phyloP scores from a whole-genome alignment of 2,329 filamentous ascomycete genomes.

The Scedosporium minutisporum region DNA sequence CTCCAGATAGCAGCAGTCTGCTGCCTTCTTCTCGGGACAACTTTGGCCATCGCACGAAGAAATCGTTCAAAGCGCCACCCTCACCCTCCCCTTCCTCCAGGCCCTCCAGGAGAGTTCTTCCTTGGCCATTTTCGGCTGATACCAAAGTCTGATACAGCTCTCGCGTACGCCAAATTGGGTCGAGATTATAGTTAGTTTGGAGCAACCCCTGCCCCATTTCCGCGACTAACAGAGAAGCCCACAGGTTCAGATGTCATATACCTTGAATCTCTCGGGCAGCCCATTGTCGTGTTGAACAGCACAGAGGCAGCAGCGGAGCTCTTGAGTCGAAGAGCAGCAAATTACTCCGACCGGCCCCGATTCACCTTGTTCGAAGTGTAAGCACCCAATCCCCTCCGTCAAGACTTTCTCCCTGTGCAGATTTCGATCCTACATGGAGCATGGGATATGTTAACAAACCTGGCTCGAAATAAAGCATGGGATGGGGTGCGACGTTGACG shows the following conservation, averaged over 20 bases:
- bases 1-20: background rate
- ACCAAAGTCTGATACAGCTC: conserved; percentile 17
- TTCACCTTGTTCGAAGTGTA: conserved; percentile 29
- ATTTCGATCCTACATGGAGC: background rate
- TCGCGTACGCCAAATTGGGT: conserved; percentile 17
- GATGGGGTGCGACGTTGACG: conserved; percentile 36
- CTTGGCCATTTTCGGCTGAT: conserved; percentile 18
- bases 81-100: conserved; percentile 12
- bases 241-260: conserved; percentile 22
- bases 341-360: conserved; percentile 32
- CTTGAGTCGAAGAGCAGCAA: conserved; percentile 31
- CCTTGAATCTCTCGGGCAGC: conserved; percentile 21
- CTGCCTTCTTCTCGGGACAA: background rate
- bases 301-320: conserved; percentile 27
- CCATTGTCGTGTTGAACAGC: conserved; percentile 20
- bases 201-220: background rate
- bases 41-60: background rate
- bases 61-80: background rate
- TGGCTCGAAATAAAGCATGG: conserved; percentile 21
- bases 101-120: conserved; percentile 18
- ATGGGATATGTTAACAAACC: conserved; percentile 1
- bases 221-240: background rate
- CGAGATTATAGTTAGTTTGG: conserved; percentile 16
- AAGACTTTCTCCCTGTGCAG: background rate
- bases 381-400: conserved; percentile 3